These are phyloP conservation scores for Pseudopithomyces maydicus DNA, from an alignment of 2,329 filamentous ascomycete genomes.

Conservation along the genomic window DNA sequence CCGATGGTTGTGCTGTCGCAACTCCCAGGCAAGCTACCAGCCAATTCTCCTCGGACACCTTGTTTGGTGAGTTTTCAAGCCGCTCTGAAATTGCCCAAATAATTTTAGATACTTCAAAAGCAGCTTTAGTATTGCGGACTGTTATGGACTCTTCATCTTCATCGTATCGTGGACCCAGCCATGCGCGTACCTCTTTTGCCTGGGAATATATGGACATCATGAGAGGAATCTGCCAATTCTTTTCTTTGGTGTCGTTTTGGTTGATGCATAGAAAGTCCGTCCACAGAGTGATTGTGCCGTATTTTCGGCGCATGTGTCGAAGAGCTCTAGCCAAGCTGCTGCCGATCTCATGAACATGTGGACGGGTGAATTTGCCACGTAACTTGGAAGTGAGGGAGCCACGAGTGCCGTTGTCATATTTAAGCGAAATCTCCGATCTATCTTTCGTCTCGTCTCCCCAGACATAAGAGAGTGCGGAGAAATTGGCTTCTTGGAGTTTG, in stretches of 20 bases:
- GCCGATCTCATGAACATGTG: background rate
- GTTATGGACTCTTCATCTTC: background rate
- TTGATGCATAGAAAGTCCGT: conserved; percentile 10
- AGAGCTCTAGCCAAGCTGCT: background rate
- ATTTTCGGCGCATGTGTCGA: conserved; percentile 2
- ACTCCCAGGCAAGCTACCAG: conserved; percentile 3
- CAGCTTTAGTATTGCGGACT: background rate
- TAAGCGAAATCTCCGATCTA: background rate
- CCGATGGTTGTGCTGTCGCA: background rate
- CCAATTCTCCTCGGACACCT: background rate
- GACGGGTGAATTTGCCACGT: background rate
- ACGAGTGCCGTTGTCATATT: background rate
- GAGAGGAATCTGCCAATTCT: conserved; percentile 5
- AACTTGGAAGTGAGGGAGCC: background rate
- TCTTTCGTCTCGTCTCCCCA: background rate
- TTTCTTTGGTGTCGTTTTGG: conserved; percentile 6
- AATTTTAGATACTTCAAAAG: background rate
- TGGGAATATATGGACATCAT: conserved; percentile 12
- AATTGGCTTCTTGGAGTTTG: background rate
- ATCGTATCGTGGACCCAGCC: conserved; percentile 5
- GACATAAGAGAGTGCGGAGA: conserved; percentile 2
- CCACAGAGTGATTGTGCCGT: conserved; percentile 6
- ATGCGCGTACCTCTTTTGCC: conserved; percentile 10
- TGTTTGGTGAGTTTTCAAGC: background rate
- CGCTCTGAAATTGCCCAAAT: background rate